Base-by-base conservation (phyloP, 805 yeast genomes). In the Wickerhamiella shivajii region DNA sequence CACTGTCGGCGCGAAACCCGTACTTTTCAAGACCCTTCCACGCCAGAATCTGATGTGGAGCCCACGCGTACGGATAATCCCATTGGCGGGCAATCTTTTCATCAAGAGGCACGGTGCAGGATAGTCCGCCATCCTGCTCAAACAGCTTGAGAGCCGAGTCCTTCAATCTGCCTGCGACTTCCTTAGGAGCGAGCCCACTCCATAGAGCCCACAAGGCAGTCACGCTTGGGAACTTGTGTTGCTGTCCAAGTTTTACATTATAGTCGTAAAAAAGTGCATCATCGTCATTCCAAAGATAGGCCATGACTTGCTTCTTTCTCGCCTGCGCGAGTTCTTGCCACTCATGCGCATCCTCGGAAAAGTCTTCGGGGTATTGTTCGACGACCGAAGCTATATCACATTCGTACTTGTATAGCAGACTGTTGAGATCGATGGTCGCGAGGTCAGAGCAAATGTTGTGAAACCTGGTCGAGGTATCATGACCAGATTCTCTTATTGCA, bases 1-100 rank as follows among this genome's bases (percentile, higher is more conserved):
- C 63, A 2, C 87, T 74, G 12, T 69, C 69, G 3, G 64, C 70
- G 3, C 52, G 53, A 49, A 64, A 79, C 0, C 85, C 90, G 51
- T 87, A 90, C 34, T 73, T 67, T 18, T 53, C 46, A 21, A 87
- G 62, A 0, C 96, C 97, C 28, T 68, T 69, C 98, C 98, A 87
- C 1, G 93, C 87, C 35, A 87, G 54, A 12, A 87, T 80, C 56
- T 87, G 98, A 52, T 90, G 97, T 3, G 98, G 97, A 0, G 97
- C 95, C 98, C 98, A 87, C 2, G 97, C 97, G 50, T 61, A 81
- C 2, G 98, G 98, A 54, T 77, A 90, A 54, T 87, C 98, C 98
- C 98, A 87, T 57, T 87, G 98, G 53, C 97, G 65, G 9, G 27
- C 34, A 1, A 7, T 12, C 77, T 71, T n/a, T 93, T 95, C 47